These are phyloP conservation scores for Beauveria asiatica DNA, from an alignment of 2,329 filamentous ascomycete genomes.

Conservation along the genomic window DNA sequence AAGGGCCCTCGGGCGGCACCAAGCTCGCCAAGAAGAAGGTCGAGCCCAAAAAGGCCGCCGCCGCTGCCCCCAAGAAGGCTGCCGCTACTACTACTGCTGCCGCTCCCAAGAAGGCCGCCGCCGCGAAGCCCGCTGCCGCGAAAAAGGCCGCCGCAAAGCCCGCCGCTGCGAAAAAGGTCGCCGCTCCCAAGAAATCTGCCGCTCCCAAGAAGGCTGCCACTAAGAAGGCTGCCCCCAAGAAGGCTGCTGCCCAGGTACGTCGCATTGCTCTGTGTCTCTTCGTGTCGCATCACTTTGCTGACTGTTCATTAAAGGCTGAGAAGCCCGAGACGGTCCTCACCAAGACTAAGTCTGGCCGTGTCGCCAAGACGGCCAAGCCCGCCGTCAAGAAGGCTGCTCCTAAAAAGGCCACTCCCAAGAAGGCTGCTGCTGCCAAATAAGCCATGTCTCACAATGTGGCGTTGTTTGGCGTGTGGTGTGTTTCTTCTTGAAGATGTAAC, in stretches of 20 bases:
- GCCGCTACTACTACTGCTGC: constrained; percentile 29
- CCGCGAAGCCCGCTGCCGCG: constrained; percentile 23
- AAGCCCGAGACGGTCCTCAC: constrained; percentile 57
- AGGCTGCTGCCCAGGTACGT: constrained; percentile 16
- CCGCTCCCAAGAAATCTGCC: constrained; percentile 38
- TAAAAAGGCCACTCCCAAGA: constrained; percentile 36
- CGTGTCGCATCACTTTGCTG: background rate
- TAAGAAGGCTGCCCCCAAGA: constrained; percentile 41
- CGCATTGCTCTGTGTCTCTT: background rate
- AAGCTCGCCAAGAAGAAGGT: constrained; percentile 78
- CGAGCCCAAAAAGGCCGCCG: constrained; percentile 29
- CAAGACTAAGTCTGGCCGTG: constrained; percentile 81
- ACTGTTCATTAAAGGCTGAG: constrained; percentile 35
- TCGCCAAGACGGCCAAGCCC: constrained; percentile 57
- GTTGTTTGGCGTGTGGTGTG: background rate
- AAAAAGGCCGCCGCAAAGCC: constrained; percentile 23
- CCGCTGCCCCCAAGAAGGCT: constrained; percentile 22
- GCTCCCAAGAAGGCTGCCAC: constrained; percentile 35
- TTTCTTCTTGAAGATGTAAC: constrained; percentile 9
- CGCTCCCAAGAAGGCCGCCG: constrained; percentile 35
- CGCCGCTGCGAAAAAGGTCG: constrained; percentile 22
- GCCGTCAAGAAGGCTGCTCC: constrained; percentile 40
- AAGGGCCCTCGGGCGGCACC: constrained; percentile 83
- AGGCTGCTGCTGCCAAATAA: constrained; percentile 33
- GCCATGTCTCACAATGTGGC: constrained; percentile 12